Base-by-base conservation (phyloP, 345 rosid genomes). In the Capsella bursapastoris region DNA sequence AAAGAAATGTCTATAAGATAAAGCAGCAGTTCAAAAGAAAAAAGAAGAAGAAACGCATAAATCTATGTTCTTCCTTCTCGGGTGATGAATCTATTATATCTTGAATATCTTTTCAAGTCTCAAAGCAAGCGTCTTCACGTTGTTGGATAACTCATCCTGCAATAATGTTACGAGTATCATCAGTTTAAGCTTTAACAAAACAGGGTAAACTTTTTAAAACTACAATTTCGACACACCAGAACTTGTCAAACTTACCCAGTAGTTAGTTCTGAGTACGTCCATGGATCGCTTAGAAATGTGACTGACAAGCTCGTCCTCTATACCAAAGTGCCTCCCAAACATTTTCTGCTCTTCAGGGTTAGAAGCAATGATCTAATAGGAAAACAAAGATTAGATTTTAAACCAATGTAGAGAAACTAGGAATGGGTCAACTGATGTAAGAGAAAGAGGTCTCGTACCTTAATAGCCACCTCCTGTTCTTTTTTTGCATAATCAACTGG, bases 311-410 rank as follows among this genome's bases (percentile, higher is more conserved):
- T 87, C 86, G 77, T 94, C 97, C 0, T 86, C 92, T 59, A 76
- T 18, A 45, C 87, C 95, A 78, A 91, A 94, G 78, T 94, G 97
- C 81, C 89, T 86, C 41, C 96, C 97, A 78, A 55, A 83, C 93
- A 86, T 91, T 77, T 90, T 94, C 61, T 91, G 93, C 79, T 89
- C 95, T 76, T 91, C 95, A 0, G 90, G 52, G 76, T 82, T 91
- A 41, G 83, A 70, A 38, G 88, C 91, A 62, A 82, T 78, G 38
- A 94, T 91, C 98, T 94, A 80, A 28, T 13, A 25, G 49, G 49
- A 69, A 50, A 40, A 31, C 28, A 47, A 56, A 37, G 62, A 65
- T 57, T 4, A 35, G 7, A 18, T 27, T 31, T n/a, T 4, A 59
- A 11, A 43, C 10, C 3, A 57, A 3, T 32, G 61, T 9, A 56